Percentiles rank a stretch among this genome's conserved stretches.
Conservation (phyloP, 352 stramenopile genomes). For the Pythium utonaiense region DNA sequence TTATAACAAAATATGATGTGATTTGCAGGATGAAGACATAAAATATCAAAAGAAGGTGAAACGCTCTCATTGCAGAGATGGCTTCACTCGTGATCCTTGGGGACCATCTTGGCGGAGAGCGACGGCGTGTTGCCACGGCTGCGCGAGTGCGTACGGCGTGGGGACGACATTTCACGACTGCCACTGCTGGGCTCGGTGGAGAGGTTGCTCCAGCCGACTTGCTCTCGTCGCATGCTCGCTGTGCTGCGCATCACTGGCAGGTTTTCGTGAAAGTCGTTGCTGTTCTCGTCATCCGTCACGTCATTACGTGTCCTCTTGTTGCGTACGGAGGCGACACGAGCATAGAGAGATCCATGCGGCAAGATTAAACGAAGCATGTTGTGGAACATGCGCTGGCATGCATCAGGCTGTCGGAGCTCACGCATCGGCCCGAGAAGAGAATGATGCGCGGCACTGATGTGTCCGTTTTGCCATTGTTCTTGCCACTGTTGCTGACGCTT, state of each 20-base stretch:
- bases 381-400: constrained; percentile 51
- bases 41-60: not conserved
- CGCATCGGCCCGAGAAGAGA: constrained; percentile 11
- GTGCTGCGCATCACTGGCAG: constrained; percentile 32
- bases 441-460: constrained; percentile 10
- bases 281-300: not conserved
- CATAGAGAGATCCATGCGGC: constrained; percentile 27
- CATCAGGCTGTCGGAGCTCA: constrained; percentile 21
- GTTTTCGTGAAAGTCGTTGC: constrained; percentile 32
- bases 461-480: constrained; percentile 23
- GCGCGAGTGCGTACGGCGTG: constrained; percentile 12
- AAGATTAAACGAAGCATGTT: constrained; percentile 49
- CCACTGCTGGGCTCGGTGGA: constrained; percentile 17
- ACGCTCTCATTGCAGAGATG: not conserved
- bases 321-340: constrained; percentile 20
- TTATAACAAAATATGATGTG: not conserved
- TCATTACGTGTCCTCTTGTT: constrained; percentile 13
- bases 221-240: constrained; percentile 10
- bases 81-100: not conserved
- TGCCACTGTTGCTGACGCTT: constrained; percentile 33
- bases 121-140: constrained; percentile 7
- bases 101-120: constrained; percentile 20
- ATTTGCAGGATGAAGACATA: not conserved
- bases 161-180: constrained; percentile 19
- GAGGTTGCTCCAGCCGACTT: constrained; percentile 3